phyloP scores from a whole-genome alignment of 129 eudicot genomes.

The Cynara cardunculus region DNA sequence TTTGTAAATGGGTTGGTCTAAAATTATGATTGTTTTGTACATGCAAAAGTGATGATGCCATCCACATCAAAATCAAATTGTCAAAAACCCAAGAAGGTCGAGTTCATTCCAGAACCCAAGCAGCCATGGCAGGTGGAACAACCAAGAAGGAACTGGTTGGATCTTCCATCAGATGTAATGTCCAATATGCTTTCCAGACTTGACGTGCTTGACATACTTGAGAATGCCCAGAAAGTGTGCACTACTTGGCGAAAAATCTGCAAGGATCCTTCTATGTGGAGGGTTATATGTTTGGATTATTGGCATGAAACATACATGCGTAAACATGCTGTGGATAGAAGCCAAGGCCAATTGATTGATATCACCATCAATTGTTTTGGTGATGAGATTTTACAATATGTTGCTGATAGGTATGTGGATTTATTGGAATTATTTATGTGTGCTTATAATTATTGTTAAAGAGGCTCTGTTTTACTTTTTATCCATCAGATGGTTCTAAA shows the following conservation, averaged over 20 bases:
- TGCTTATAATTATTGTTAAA: too few relatives aligned
- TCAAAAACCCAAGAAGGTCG: too few relatives aligned
- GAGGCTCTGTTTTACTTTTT: too few relatives aligned
- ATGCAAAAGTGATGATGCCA: neutral
- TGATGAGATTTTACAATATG: neutral
- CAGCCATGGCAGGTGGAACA: neutral
- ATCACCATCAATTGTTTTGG: conserved; percentile 9
- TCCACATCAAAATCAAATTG: too few relatives aligned
- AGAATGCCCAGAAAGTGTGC: neutral
- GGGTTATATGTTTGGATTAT: neutral
- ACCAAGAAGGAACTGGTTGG: neutral
- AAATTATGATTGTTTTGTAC: too few relatives aligned
- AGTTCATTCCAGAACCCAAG: too few relatives aligned
- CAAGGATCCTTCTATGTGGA: neutral
- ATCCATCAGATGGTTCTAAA: neutral
- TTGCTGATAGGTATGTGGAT: neutral
- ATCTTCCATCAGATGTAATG: neutral
- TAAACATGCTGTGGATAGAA: neutral
- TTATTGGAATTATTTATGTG: too few relatives aligned
- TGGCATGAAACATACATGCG: too few relatives aligned
- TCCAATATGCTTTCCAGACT: neutral
- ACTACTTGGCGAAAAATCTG: neutral
- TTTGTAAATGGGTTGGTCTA: too few relatives aligned
- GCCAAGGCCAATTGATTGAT: neutral
- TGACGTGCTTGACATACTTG: neutral